Base-by-base conservation (phyloP, 176 grass and related monocot genomes). In the Zea luxurians region DNA sequence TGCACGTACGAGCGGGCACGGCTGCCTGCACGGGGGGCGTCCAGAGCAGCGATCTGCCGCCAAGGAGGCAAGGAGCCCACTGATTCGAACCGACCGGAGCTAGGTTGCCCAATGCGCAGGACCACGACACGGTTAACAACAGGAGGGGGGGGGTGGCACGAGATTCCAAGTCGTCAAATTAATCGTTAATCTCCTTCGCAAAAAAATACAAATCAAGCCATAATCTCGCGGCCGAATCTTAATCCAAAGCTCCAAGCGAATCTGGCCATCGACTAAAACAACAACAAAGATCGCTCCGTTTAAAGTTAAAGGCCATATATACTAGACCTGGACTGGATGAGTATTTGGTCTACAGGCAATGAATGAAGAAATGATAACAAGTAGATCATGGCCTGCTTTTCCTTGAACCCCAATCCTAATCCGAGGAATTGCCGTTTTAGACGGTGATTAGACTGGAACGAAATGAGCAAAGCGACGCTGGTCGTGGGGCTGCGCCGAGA, bases 61-160 rank as follows among this genome's bases (percentile, higher is more conserved):
- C 72, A 46, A 61, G 61, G 53, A 48, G 64, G 58, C 86, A 88
- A 74, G 60, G 4, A 16, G 70, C 64, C 64, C 54, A 18, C 16
- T 21, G 55, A 65, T 16, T 54, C 9, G 70, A 34, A 20, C 48
- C 38, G 66, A 43, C 46, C 50, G 42, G 60, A 58, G 60, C 61
- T 48, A 10, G 49, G 34, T 40, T 20, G 64, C 20, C 7, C 52
- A 8, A 55, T 20, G 54, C 53, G 45, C 9, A 42, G 34, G 45
- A 43, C 48, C 63, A 52, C n/a, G 11, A 64, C 12, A 11, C 61
- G 13, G 3, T 40, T 44, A 5, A 36, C 5, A 5, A 36, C 5
- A 45, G 67, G 16, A 1, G 27, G 27, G 27, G 27, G 27, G 27
- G 27, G 27, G 27, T 38, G 44, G 64, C 64, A 57, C 48, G 47